Evolutionary conservation across 257 asterid genomes (phyloP), one percentile per base, ranked within the genome.

Genomic region (Lantana camara): DNA sequence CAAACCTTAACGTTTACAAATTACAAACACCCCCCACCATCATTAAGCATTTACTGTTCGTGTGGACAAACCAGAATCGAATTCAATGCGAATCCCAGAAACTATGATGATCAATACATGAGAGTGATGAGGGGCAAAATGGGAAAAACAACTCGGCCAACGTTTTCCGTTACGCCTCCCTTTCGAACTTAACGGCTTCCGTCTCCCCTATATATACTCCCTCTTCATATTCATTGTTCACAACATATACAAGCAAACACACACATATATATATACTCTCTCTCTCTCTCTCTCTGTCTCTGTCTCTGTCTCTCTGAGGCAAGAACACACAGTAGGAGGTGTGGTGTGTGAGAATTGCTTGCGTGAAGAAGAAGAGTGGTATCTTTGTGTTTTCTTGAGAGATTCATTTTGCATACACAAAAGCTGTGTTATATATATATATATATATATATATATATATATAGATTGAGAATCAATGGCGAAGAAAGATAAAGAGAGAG

Each of bases 361-460:
- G 86, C 87, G 85, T 85, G 68, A 83, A 81, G 41, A 54, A 56
- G 72, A 83, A 70, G 80, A 27, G 65, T 72, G 44, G 84, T 22
- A 76, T 77, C 80, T 77, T 17, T 78, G 79, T 64, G 54, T 72
- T 21, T 48, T 57, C 62, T 71, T 59, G 84, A 68, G 45, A 57
- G 52, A 71, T 50, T 69, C 59, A 54, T 17, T 15, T 21, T 10
- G 13, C 2, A 32, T 14, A 55, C 35, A 44, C 50, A 48, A 44
- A 38, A 60, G n/a, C 41, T 61, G 57, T 64, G 54, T 42, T 24
- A 42, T 13, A n/a, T n/a, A n/a, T n/a, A n/a, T n/a, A n/a, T n/a
- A n/a, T n/a, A n/a, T n/a, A n/a, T n/a, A n/a, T n/a, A n/a, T n/a
- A n/a, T n/a, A n/a, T n/a, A n/a, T n/a, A n/a, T n/a, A n/a, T n/a